Evolutionary conservation across 2,329 filamentous ascomycete species (phyloP).

Genomic region (Trichoderma sp.): DNA sequence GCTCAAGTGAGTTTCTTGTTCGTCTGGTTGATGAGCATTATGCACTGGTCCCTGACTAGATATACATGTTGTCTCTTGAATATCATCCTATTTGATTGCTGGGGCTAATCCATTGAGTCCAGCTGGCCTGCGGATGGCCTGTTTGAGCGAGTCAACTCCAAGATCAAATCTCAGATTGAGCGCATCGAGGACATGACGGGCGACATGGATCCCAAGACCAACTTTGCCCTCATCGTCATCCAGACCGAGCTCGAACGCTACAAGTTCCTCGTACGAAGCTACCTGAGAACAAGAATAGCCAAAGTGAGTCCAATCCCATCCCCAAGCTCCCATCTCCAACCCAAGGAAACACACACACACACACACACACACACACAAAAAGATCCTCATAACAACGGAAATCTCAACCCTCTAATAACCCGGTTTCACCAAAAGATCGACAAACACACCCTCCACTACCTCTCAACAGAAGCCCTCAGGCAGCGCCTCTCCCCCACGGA

Average conservation of each 20-base stretch:
- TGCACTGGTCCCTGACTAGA: not conserved
- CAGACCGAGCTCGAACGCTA: conserved; percentile 95
- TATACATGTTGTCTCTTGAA: not conserved
- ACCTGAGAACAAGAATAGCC: conserved; percentile 79
- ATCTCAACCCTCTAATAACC: not conserved
- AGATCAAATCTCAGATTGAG: conserved; percentile 70
- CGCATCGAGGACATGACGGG: conserved; percentile 76
- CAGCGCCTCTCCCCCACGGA: conserved; percentile 75
- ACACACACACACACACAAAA: not conserved
- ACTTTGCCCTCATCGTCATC: conserved; percentile 90
- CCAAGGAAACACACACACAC: not conserved
- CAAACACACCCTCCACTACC: conserved; percentile 73
- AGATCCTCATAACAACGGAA: not conserved
- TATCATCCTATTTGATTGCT: not conserved
- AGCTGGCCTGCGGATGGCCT: conserved; percentile 70
- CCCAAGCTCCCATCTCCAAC: not conserved
- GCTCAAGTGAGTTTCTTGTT: conserved; percentile 62
- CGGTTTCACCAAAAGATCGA: conserved; percentile 61
- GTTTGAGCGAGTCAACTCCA: conserved; percentile 78
- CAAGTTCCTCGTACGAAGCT: conserved; percentile 85
- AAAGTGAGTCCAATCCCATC: conserved; percentile 60
- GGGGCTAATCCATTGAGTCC: not conserved
- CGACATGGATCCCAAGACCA: conserved; percentile 85
- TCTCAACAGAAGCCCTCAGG: conserved; percentile 58
- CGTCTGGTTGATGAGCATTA: not conserved